Evolutionary conservation across 169 alveolate species (phyloP).

Genomic region (Plasmodium gaboni): DNA sequence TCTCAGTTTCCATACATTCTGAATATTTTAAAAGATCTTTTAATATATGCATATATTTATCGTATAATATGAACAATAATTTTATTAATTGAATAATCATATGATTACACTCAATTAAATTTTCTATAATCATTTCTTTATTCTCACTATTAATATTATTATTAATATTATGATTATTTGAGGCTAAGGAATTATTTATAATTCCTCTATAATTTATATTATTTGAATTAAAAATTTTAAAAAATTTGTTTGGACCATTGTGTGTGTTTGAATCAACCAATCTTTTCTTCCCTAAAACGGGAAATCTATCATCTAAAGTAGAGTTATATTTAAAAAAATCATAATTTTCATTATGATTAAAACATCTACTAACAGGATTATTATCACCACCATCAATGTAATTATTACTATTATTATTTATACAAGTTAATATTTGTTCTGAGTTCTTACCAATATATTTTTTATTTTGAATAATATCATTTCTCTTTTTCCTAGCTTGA

Average conservation of each 20-base stretch:
- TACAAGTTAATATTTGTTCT: not conserved
- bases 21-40: not conserved
- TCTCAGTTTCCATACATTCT: not conserved
- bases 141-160: slow-evolving; percentile 1
- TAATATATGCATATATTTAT: slow-evolving; percentile 8
- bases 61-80: slow-evolving; percentile 18
- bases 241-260: too few relatives aligned
- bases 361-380: not conserved
- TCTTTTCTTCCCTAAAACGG: too few relatives aligned
- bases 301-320: too few relatives aligned
- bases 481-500: slow-evolving; percentile 6
- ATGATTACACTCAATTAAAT: slow-evolving; percentile 14
- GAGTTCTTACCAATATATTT: not conserved
- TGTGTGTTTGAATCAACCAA: too few relatives aligned
- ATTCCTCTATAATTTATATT: not conserved
- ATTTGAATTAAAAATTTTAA: not conserved
- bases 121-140: slow-evolving; percentile 30
- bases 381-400: not conserved
- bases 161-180: not conserved
- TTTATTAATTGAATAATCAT: slow-evolving; percentile 21
- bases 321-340: too few relatives aligned
- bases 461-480: slow-evolving; percentile 4
- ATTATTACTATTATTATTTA: not conserved
- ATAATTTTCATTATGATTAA: too few relatives aligned
- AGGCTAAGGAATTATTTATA: too few relatives aligned